These are phyloP conservation scores for Orobanche coerulescens DNA, from an alignment of 257 asterid genomes.

Conservation along the genomic window DNA sequence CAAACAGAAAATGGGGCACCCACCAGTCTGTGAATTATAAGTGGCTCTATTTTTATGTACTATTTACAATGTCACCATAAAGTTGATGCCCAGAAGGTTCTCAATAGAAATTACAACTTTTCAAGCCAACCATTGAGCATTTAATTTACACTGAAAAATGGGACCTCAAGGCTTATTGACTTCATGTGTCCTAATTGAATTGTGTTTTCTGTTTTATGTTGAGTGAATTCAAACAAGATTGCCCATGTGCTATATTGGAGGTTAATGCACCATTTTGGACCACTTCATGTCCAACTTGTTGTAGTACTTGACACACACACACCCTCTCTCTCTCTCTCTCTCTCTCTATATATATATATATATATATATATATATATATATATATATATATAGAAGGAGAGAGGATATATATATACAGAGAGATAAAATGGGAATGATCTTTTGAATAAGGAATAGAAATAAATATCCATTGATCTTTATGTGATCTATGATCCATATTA, in stretches of 20 bases:
- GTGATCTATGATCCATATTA: too few relatives aligned
- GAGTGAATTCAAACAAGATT: constrained; percentile 31
- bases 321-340: too few relatives aligned
- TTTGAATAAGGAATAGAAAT: too few relatives aligned
- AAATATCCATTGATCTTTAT: too few relatives aligned
- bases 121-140: constrained; percentile 21
- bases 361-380: too few relatives aligned
- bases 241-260: constrained; percentile 38
- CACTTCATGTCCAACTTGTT: constrained; percentile 57
- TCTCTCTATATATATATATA: too few relatives aligned
- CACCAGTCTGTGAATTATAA: constrained; percentile 6
- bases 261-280: constrained; percentile 39
- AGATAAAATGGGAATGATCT: too few relatives aligned
- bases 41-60: neutral
- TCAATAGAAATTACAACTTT: constrained; percentile 9
- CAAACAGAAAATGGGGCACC: constrained; percentile 14
- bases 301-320: constrained; percentile 29
- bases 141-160: constrained; percentile 20
- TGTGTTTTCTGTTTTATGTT: constrained; percentile 25
- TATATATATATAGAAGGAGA: too few relatives aligned
- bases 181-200: constrained; percentile 19
- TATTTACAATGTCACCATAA: constrained; percentile 18
- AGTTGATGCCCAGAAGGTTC: constrained; percentile 29
- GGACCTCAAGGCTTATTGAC: constrained; percentile 24
- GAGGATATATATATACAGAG: too few relatives aligned